Conservation (phyloP, 2,329 filamentous ascomycete species). For the Penicillium sp. region DNA sequence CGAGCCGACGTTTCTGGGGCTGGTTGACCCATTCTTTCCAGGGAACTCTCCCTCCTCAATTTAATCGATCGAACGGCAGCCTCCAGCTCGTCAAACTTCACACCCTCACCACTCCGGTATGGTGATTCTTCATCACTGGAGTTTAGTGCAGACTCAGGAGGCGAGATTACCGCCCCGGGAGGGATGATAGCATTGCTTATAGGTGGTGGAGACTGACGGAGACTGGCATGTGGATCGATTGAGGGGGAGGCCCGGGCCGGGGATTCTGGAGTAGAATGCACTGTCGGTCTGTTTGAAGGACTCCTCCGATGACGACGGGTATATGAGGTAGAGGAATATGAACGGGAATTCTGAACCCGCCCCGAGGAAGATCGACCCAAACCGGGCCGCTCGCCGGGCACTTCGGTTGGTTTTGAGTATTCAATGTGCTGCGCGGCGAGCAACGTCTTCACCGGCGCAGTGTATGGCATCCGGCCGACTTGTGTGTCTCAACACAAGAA, state of each 20-base stretch:
- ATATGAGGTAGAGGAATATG: constrained; percentile 59
- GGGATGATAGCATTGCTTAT: constrained; percentile 74
- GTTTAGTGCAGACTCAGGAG: constrained; percentile 77
- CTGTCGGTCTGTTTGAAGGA: constrained; percentile 47
- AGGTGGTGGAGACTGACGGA: constrained; percentile 82
- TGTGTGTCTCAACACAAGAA: constrained; percentile 32
- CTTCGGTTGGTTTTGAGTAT: constrained; percentile 45
- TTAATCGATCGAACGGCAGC: constrained; percentile 80
- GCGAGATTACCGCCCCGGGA: constrained; percentile 81
- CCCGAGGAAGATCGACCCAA: constrained; percentile 25
- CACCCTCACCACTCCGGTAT: constrained; percentile 41
- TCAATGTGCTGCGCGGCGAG: constrained; percentile 54
- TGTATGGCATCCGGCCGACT: constrained; percentile 52
- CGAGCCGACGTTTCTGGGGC: constrained; percentile 10
- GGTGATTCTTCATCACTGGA: constrained; percentile 72
- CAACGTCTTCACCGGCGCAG: constrained; percentile 53
- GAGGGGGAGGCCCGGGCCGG: constrained; percentile 20
- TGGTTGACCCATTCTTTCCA: constrained; percentile 24
- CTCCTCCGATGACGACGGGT: constrained; percentile 61
- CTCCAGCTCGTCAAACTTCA: constrained; percentile 65
- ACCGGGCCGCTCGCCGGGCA: constrained; percentile 21
- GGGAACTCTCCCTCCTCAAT: constrained; percentile 30
- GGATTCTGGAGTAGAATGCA: constrained; percentile 31
- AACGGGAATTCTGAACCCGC: constrained; percentile 53
- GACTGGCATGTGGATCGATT: constrained; percentile 54